phyloP scores from a whole-genome alignment of 176 grass and related monocot species.

The Phragmites australis region DNA sequence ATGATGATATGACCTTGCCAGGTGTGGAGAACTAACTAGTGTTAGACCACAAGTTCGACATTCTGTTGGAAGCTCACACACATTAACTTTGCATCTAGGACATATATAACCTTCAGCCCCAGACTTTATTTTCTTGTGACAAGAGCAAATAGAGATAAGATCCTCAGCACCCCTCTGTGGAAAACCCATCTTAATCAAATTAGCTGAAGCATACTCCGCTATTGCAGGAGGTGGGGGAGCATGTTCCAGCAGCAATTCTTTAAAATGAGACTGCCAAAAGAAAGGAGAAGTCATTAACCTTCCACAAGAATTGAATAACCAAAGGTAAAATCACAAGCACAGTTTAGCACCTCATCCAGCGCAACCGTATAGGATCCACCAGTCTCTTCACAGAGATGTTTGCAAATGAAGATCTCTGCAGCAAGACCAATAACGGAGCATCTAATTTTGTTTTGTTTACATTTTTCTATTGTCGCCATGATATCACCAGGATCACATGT shows the following conservation, averaged over 20 bases:
- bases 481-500: slow-evolving; percentile 90
- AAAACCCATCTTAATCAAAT: slow-evolving; percentile 99
- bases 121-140: slow-evolving; percentile 89
- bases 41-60: slow-evolving; percentile 90
- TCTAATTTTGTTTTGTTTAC: slow-evolving; percentile 87
- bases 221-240: slow-evolving; percentile 89
- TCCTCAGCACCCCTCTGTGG: slow-evolving; percentile 96
- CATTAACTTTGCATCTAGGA: slow-evolving; percentile 96
- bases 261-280: slow-evolving; percentile 81
- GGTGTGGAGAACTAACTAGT: slow-evolving; percentile 90
- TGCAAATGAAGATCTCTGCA: slow-evolving; percentile 96
- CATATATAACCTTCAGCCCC: slow-evolving; percentile 90
- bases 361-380: slow-evolving; percentile 88
- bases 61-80: slow-evolving; percentile 90
- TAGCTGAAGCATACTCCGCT: slow-evolving; percentile 94
- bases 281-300: slow-evolving; percentile 36
- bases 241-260: slow-evolving; percentile 90
- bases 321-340: slow-evolving; percentile 41
- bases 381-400: slow-evolving; percentile 89
- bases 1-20: slow-evolving; percentile 97
- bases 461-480: slow-evolving; percentile 81
- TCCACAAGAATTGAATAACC: slow-evolving; percentile 3
- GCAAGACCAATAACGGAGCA: slow-evolving; percentile 88
- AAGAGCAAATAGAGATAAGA: slow-evolving; percentile 94
- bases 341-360: slow-evolving; percentile 69